Percentiles rank a stretch among this genome's conserved stretches.
These are phyloP conservation scores for Colletotrichum sp. DNA, from an alignment of 2,329 filamentous ascomycete genomes.

Conservation along the genomic window DNA sequence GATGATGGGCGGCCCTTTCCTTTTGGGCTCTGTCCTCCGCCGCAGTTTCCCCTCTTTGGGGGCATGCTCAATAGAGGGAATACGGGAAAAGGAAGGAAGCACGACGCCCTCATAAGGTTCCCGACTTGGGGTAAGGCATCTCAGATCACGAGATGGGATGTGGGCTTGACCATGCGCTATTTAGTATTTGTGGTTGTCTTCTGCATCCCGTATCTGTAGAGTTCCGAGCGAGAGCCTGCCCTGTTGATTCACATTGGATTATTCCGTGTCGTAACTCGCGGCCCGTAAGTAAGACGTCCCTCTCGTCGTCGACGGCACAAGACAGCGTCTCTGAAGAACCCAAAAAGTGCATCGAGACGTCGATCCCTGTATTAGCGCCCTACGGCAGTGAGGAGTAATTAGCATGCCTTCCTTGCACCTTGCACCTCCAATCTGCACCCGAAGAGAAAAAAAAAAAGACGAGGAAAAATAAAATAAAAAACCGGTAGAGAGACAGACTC, in stretches of 20 bases:
- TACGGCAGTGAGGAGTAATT: slow-evolving; percentile 13
- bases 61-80: background rate
- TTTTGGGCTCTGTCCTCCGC: background rate
- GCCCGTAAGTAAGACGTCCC: background rate
- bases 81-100: background rate
- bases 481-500: background rate
- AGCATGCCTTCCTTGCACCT: background rate
- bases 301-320: slow-evolving; percentile 1
- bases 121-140: background rate
- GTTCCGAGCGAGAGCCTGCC: background rate
- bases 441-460: background rate
- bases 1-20: background rate
- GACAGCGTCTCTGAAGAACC: slow-evolving; percentile 20
- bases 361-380: slow-evolving; percentile 15
- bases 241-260: background rate
- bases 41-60: background rate
- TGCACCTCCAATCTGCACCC: background rate
- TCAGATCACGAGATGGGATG: background rate
- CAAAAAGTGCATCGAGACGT: slow-evolving; percentile 12
- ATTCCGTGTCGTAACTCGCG: background rate
- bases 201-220: background rate
- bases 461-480: background rate
- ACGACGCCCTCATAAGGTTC: background rate
- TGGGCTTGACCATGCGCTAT: background rate
- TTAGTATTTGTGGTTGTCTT: background rate